phyloP scores from a whole-genome alignment of 2,329 filamentous ascomycete species.

The Cytospora piceae region DNA sequence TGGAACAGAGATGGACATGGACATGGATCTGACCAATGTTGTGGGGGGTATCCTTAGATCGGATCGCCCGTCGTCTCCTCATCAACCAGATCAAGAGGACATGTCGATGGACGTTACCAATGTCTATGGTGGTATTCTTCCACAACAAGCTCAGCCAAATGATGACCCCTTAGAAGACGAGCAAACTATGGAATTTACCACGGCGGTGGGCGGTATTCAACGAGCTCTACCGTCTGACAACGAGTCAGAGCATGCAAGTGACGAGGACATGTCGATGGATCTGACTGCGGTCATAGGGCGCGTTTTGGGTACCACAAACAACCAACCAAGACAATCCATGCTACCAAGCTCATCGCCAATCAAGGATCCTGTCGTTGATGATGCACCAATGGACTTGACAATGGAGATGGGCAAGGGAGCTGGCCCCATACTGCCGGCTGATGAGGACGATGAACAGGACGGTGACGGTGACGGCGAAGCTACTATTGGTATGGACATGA shows the following conservation, averaged over 20 bases:
- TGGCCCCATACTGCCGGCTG: slow-evolving; percentile 54
- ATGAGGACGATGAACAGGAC: slow-evolving; percentile 41
- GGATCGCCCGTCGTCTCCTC: slow-evolving; percentile 32
- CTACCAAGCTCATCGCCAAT: slow-evolving; percentile 32
- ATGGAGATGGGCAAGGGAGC: slow-evolving; percentile 69
- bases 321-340: slow-evolving; percentile 23
- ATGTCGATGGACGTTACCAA: slow-evolving; percentile 95
- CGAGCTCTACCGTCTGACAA: slow-evolving; percentile 39
- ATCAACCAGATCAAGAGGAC: slow-evolving; percentile 61
- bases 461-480: slow-evolving; percentile 42
- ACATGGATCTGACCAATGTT: slow-evolving; percentile 62
- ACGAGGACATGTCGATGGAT: slow-evolving; percentile 81
- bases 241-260: slow-evolving; percentile 46
- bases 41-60: slow-evolving; percentile 47
- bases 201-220: slow-evolving; percentile 73
- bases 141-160: slow-evolving; percentile 40
- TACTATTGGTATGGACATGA: slow-evolving; percentile 71
- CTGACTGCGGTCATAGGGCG: slow-evolving; percentile 69
- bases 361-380: slow-evolving; percentile 36
- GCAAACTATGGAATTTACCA: slow-evolving; percentile 85
- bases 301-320: slow-evolving; percentile 43
- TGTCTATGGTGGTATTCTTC: slow-evolving; percentile 78
- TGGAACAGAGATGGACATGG: slow-evolving; percentile 54
- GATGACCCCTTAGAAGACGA: slow-evolving; percentile 51
- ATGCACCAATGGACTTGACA: slow-evolving; percentile 45